phyloP scores from a whole-genome alignment of 345 rosid genomes.

The Raphanus raphanistrum region DNA sequence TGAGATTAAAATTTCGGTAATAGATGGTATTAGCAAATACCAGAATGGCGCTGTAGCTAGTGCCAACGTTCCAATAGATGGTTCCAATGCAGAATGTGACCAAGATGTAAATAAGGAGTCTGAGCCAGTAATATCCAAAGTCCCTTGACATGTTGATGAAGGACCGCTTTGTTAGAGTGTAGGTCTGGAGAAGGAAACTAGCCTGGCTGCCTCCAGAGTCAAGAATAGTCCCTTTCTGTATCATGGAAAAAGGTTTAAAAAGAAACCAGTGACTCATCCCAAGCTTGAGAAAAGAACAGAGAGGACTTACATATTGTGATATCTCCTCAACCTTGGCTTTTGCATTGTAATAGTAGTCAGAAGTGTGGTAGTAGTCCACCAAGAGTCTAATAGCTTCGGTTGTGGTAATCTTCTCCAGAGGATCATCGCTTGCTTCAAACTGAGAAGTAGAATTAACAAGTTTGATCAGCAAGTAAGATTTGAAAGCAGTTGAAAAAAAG shows the following conservation, averaged over 20 bases:
- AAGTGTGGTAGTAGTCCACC: slow-evolving; percentile 61
- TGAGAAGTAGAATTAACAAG: slow-evolving; percentile 30
- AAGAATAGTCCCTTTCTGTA: slow-evolving; percentile 89
- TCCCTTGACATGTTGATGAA: slow-evolving; percentile 94
- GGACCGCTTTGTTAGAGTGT: slow-evolving; percentile 79
- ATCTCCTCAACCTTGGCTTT: slow-evolving; percentile 75
- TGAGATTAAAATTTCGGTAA: background rate
- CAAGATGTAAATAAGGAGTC: slow-evolving; percentile 76
- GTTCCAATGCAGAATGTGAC: slow-evolving; percentile 93
- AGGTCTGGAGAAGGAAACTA: slow-evolving; percentile 84
- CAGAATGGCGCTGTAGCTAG: slow-evolving; percentile 78
- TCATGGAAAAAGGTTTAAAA: background rate
- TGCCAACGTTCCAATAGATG: slow-evolving; percentile 82
- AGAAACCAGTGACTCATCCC: slow-evolving; percentile 1
- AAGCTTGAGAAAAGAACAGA: slow-evolving; percentile 2
- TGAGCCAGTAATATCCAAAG: slow-evolving; percentile 95
- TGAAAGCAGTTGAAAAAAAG: slow-evolving; percentile 9
- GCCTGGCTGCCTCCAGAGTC: slow-evolving; percentile 96
- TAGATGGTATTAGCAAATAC: slow-evolving; percentile 41
- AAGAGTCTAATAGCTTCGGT: slow-evolving; percentile 73
- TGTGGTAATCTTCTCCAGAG: slow-evolving; percentile 81
- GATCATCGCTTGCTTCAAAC: slow-evolving; percentile 77
- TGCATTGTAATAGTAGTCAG: slow-evolving; percentile 63
- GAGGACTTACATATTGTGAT: slow-evolving; percentile 73
- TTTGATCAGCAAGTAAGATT: slow-evolving; percentile 2